Evolutionary conservation across 257 asterid species (phyloP).

Genomic region (Solanum gracilifrons): DNA sequence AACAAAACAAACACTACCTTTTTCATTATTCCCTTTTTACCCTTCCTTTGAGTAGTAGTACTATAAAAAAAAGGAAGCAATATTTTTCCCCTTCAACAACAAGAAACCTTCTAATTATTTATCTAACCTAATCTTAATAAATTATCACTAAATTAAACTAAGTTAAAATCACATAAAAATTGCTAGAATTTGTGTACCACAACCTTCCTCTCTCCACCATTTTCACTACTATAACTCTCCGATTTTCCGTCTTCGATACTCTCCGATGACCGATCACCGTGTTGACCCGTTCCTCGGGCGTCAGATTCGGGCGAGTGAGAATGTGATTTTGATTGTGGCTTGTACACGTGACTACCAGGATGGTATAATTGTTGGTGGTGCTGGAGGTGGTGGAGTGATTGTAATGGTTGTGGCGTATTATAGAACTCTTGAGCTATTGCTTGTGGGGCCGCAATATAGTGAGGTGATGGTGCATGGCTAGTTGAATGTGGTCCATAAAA

Average conservation of each 20-base stretch:
- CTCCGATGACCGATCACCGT: constrained; percentile 54
- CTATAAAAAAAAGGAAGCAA: background rate
- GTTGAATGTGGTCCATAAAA: constrained; percentile 55
- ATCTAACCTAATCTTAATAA: background rate
- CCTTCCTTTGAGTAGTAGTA: background rate
- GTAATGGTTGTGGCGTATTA: constrained; percentile 31
- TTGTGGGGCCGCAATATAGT: constrained; percentile 28
- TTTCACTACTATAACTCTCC: constrained; percentile 60
- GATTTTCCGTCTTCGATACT: constrained; percentile 88
- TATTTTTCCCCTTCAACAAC: background rate
- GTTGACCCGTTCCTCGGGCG: constrained; percentile 21
- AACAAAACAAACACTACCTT: background rate
- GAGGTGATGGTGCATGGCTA: constrained; percentile 26
- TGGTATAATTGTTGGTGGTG: constrained; percentile 48
- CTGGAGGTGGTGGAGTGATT: constrained; percentile 22
- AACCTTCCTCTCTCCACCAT: constrained; percentile 40
- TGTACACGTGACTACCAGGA: constrained; percentile 52
- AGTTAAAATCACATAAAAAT: background rate
- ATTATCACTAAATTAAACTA: background rate
- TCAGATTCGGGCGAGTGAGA: constrained; percentile 53
- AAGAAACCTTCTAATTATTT: background rate
- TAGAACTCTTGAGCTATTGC: constrained; percentile 42
- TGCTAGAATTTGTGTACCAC: constrained; percentile 1
- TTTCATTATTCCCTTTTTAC: background rate
- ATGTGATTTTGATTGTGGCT: constrained; percentile 24